Conservation (phyloP, 2,329 filamentous ascomycete species). For the Orbilia javanica region DNA sequence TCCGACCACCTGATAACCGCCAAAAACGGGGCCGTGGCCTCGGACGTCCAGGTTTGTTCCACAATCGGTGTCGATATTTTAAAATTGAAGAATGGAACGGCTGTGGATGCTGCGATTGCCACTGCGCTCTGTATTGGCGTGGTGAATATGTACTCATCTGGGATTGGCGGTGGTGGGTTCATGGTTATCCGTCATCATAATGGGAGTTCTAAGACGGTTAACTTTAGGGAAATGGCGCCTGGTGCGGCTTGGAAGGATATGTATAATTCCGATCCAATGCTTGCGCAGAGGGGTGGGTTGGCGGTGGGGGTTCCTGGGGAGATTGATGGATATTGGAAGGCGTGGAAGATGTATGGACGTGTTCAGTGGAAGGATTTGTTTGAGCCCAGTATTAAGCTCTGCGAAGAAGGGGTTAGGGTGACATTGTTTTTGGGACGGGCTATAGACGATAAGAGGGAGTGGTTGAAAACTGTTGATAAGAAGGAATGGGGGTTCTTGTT, state of each 20-base stretch:
- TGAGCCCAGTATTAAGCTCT: conserved; percentile 60
- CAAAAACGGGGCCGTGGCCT: conserved; percentile 60
- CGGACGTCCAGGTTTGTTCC: conserved; percentile 61
- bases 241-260: conserved; percentile 59
- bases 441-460: conserved; percentile 54
- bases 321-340: conserved; percentile 60
- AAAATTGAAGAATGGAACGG: conserved; percentile 60
- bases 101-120: conserved; percentile 61
- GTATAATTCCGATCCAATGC: conserved; percentile 59
- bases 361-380: conserved; percentile 61
- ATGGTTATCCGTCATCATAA: conserved; percentile 60
- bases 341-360: conserved; percentile 60
- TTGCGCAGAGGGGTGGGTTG: conserved; percentile 60
- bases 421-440: conserved; percentile 45
- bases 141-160: conserved; percentile 61
- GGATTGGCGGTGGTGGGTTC: conserved; percentile 62
- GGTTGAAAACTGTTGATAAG: conserved; percentile 55
- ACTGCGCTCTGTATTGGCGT: conserved; percentile 61
- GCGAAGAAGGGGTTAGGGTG: conserved; percentile 58
- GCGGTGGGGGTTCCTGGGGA: conserved; percentile 61
- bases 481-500: conserved; percentile 61
- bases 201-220: conserved; percentile 59
- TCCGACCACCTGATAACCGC: conserved; percentile 53
- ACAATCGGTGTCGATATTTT: conserved; percentile 61
- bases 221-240: conserved; percentile 62